Base-by-base conservation (phyloP, 345 rosid genomes). In the Excoecaria cochinchinensis region DNA sequence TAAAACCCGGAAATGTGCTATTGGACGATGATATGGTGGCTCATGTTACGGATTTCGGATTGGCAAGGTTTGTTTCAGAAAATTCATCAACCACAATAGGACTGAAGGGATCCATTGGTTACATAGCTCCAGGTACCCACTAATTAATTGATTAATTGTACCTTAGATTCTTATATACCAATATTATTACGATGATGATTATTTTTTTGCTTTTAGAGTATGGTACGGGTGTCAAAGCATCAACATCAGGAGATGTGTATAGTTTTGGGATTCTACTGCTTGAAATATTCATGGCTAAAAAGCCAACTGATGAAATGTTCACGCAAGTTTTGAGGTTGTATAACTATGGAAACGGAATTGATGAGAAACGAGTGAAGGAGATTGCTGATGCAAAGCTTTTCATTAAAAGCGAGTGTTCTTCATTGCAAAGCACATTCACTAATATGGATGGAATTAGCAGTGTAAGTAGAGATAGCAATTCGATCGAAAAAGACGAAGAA, bases 1-100 rank as follows among this genome's bases (percentile, higher is more conserved):
- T 78, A 21, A 78, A 78, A 50, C 81, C 81, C 10, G 44, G 15
- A 57, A 78, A 73, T 38, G 73, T 73, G 72, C 74, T 78, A 58
- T 25, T 78, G 7, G 81, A 73, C 11, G 31, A 68, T 6, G 73
- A 78, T 21, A 46, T 78, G 81, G 77, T 73, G 50, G 81, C 81
- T 50, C 77, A 36, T 73, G 77, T 78, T 46, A 74, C 55, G 1
- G 81, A 78, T 61, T 78, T 78, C 15, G 77, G 81, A 3, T 40
- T 67, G 24, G 68, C 69, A 40, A 73, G 74, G 63, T 71, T 77
- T 63, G 11, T 78, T 46, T 39, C 40, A 67, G 42, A 67, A 7
- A 15, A 57, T 6, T 25, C 22, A 40, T 42, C 40, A 65, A 57
- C 69, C 52, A 22, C 62, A 48, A 24, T 44, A 31, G 61, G 25